These are phyloP conservation scores for Cercis canadensis DNA, from an alignment of 306 rosid genomes.

Conservation along the genomic window DNA sequence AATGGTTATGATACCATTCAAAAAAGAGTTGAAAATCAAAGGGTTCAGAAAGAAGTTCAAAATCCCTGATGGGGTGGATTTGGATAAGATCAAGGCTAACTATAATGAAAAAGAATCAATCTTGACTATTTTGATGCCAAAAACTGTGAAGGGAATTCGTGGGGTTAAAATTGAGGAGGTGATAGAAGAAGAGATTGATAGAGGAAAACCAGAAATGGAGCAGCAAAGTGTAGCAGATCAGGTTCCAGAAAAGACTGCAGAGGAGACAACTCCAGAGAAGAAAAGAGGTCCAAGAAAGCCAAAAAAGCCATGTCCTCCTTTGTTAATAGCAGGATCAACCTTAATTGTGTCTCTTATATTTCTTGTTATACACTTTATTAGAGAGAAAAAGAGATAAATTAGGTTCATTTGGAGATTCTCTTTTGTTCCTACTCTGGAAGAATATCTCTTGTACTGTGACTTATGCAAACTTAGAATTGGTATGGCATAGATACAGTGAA, in stretches of 20 bases:
- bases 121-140: constrained; percentile 66
- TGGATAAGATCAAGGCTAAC: constrained; percentile 70
- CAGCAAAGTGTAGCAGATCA: constrained; percentile 25
- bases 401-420: no score
- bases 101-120: constrained; percentile 49
- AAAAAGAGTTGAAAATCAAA: constrained; percentile 55
- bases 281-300: constrained; percentile 31
- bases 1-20: constrained; percentile 58
- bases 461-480: no score
- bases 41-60: constrained; percentile 60
- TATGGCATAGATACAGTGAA: no score
- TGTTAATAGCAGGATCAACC: constrained; percentile 50
- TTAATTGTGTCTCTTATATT: constrained; percentile 37
- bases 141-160: constrained; percentile 46
- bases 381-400: neutral
- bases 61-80: constrained; percentile 59
- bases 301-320: constrained; percentile 51
- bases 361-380: constrained; percentile 41
- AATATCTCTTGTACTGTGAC: no score
- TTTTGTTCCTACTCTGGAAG: no score
- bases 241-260: constrained; percentile 25
- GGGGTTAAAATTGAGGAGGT: constrained; percentile 61
- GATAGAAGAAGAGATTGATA: constrained; percentile 49
- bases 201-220: constrained; percentile 21
- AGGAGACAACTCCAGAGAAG: constrained; percentile 29